Conservation (phyloP, 2,329 filamentous ascomycete species). For the Microsporum canis region DNA sequence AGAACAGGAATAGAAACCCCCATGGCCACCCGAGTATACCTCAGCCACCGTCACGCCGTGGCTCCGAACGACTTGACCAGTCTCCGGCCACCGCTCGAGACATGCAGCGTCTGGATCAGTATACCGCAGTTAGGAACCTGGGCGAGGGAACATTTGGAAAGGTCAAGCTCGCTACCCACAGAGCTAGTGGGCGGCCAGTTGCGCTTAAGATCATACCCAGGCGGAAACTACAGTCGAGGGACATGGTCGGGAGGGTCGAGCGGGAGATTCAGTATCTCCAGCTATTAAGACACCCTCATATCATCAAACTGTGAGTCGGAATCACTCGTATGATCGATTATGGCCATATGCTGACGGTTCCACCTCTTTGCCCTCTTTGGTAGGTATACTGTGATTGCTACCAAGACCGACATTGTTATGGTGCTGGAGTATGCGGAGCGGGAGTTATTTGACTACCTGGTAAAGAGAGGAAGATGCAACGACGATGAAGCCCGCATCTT, state of each 20-base stretch:
- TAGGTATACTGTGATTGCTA: constrained; percentile 94
- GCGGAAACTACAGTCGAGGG: constrained; percentile 88
- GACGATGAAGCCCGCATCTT: constrained; percentile 91
- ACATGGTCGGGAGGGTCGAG: constrained; percentile 97
- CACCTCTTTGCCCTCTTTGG: constrained; percentile 7
- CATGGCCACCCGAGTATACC: constrained; percentile 16
- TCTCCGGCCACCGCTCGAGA: constrained; percentile 42
- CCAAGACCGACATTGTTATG: constrained; percentile 92
- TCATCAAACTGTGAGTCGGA: constrained; percentile 78
- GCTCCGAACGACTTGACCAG: constrained; percentile 23
- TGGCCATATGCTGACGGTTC: background rate
- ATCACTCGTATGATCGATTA: background rate
- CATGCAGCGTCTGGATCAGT: constrained; percentile 81
- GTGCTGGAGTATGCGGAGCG: constrained; percentile 94
- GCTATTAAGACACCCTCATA: constrained; percentile 88
- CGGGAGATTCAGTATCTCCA: constrained; percentile 97
- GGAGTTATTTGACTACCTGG: constrained; percentile 96
- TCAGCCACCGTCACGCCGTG: constrained; percentile 7
- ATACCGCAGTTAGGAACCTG: constrained; percentile 78
- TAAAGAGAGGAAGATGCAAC: constrained; percentile 81
- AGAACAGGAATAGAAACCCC: constrained; percentile 9
- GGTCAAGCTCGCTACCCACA: constrained; percentile 91
- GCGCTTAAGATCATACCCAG: constrained; percentile 95
- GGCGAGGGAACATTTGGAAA: constrained; percentile 98
- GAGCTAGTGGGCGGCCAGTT: constrained; percentile 85